Evolutionary conservation across 306 rosid genomes (phyloP).

Genomic region (Datisca glomerata): DNA sequence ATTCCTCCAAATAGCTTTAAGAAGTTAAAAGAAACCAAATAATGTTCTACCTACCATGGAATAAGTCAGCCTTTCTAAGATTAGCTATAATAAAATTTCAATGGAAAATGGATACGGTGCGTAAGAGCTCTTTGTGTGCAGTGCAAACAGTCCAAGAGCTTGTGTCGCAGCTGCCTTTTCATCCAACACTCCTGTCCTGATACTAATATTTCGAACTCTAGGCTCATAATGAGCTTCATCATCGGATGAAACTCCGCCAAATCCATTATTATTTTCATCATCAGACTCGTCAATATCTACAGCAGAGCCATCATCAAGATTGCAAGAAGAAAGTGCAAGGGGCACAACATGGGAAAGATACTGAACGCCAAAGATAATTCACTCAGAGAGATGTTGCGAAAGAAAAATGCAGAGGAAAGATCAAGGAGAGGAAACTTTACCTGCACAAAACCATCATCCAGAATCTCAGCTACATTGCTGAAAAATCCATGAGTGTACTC

Average conservation of each 20-base stretch:
- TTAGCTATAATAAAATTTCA: neutral
- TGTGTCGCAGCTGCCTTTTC: conserved; percentile 99
- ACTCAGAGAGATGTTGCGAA: conserved; percentile 5
- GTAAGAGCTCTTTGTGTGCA: conserved; percentile 65
- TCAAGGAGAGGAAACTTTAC: conserved; percentile 19
- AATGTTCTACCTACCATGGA: conserved; percentile 2
- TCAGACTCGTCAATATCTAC: conserved; percentile 84
- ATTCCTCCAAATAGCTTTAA: conserved; percentile 89
- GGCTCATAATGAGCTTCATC: conserved; percentile 98
- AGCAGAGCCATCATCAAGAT: conserved; percentile 98
- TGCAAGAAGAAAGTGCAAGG: conserved; percentile 84
- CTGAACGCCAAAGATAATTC: conserved; percentile 36
- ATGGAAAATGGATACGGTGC: conserved; percentile 72
- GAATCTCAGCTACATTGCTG: conserved; percentile 90
- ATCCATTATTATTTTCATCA: conserved; percentile 65
- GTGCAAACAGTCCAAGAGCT: conserved; percentile 94
- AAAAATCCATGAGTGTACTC: conserved; percentile 98
- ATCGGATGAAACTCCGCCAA: conserved; percentile 98
- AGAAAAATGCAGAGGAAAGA: conserved; percentile 19
- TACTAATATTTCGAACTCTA: conserved; percentile 85
- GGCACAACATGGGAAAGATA: conserved; percentile 96
- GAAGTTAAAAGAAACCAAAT: conserved; percentile 32
- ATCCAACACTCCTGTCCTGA: conserved; percentile 96
- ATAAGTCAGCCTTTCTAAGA: conserved; percentile 1
- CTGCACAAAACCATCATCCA: conserved; percentile 76